Base-by-base conservation (phyloP, 495 filamentous ascomycete species). In the Aspergillus sclerotiicarbonarius region DNA sequence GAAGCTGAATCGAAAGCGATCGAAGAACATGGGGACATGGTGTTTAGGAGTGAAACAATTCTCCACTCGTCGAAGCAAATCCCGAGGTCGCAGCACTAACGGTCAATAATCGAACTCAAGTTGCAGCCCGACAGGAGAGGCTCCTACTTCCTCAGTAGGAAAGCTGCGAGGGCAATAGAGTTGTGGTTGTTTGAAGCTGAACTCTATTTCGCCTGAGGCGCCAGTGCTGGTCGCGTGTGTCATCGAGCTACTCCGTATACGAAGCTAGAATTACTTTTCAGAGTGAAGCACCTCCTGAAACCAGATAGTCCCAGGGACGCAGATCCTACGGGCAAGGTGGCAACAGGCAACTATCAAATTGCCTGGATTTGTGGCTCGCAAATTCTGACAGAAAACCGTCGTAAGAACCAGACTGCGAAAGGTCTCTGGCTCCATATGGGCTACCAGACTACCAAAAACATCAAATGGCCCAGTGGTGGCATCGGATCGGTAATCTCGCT, bases 21-120 rank as follows among this genome's bases (percentile, higher is more conserved):
- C 25, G 25, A 50, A 32, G 15, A 32, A 12, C 29, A 16, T 25
- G 46, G 20, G 46, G 46, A 6, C 20, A 30, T 43, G 52, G 46
- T 52, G 58, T 61, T 61, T 61, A 46, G 49, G 16, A 52, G 53
- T 61, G 58, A 61, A 47, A 61, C 58, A 61, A 46, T 44, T 53
- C 57, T 41, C 54, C 57, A 54, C 39, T 44, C 41, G 8, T n/a
- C 58, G 21, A 51, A n/a, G 37, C 29, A 44, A 31, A 20, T 41
- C 43, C 20, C 13, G 16, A 21, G 18, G 15, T 37, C 13, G 39
- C 25, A 44, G 25, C 35, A 44, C 44, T 50, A 44, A 31, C 45
- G 37, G 51, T 59, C 21, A 48, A 54, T 54, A 50, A 41, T 53
- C 33, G 50, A 52, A 47, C 41, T 41, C 5, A 3, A 41, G n/a